phyloP scores from a whole-genome alignment of 2,329 filamentous ascomycete genomes.

The Penicillium thymicola region DNA sequence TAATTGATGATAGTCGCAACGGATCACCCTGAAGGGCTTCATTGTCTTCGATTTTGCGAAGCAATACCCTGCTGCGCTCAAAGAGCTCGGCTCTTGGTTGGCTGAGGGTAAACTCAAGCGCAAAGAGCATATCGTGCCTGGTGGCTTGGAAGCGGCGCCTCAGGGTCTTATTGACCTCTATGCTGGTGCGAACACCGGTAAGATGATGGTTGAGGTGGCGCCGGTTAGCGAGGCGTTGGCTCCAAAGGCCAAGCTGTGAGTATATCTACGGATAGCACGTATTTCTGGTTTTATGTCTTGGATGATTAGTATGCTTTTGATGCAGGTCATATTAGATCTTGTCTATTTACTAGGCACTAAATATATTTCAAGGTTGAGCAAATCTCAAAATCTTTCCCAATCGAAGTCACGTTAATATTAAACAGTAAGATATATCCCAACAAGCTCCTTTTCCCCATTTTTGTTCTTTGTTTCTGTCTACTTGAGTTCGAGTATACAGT shows the following conservation, averaged over 20 bases:
- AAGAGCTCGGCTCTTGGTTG: constrained; percentile 66
- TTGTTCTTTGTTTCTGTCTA: not conserved
- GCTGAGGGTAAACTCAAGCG: constrained; percentile 68
- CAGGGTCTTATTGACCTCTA: constrained; percentile 63
- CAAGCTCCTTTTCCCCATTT: not conserved
- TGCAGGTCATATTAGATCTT: not conserved
- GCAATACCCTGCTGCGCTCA: constrained; percentile 56
- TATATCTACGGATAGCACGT: not conserved
- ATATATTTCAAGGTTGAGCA: not conserved
- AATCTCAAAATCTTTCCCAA: not conserved
- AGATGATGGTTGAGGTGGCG: constrained; percentile 52
- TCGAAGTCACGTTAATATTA: not conserved
- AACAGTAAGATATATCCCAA: not conserved
- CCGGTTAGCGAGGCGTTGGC: constrained; percentile 32
- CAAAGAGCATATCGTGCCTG: constrained; percentile 67
- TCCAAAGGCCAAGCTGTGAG: constrained; percentile 45
- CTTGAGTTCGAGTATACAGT: not conserved
- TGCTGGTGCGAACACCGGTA: constrained; percentile 67
- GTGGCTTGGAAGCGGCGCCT: constrained; percentile 64
- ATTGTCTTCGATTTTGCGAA: constrained; percentile 66
- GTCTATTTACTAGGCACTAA: not conserved
- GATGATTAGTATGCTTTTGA: not conserved
- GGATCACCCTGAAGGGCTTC: constrained; percentile 63
- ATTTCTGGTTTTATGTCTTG: not conserved
- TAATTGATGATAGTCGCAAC: constrained; percentile 32